A percentile compares a stretch with the other conserved stretches of the same genome.
Evolutionary conservation across 495 filamentous ascomycete genomes (phyloP).

Genomic region (Xylaria scruposa): DNA sequence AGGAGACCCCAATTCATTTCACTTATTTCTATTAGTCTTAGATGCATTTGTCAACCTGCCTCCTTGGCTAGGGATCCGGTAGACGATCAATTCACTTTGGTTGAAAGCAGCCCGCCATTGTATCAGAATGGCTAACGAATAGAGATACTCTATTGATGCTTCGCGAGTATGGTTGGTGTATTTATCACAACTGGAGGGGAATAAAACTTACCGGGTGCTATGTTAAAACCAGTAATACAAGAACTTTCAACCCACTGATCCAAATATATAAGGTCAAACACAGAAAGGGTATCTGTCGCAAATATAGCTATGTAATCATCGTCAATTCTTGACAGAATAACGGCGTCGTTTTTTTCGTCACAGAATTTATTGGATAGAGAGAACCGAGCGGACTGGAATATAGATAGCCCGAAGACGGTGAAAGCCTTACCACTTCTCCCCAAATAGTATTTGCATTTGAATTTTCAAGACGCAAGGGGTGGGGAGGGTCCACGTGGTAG

Average conservation of each 20-base stretch:
- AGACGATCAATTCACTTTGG: no score
- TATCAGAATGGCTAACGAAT: neutral
- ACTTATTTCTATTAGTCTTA: no score
- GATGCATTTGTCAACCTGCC: no score
- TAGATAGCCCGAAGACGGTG: neutral
- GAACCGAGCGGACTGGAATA: neutral
- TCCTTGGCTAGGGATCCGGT: no score
- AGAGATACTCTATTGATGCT: neutral
- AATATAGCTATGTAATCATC: no score
- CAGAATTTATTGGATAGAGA: neutral
- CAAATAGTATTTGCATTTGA: neutral
- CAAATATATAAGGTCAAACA: neutral
- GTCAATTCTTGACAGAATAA: no score
- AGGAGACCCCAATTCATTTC: no score
- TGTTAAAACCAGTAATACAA: no score
- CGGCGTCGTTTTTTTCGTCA: no score
- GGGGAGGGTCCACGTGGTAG: neutral
- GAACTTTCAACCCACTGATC: no score
- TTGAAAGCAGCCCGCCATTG: neutral
- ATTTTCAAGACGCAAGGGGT: neutral
- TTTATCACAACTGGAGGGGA: neutral
- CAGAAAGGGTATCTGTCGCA: neutral
- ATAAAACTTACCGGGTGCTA: neutral
- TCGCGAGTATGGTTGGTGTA: neutral
- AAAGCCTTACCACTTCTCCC: neutral